Conservation (phyloP, 208 protist genomes). For the Leishmania guyanensis region DNA sequence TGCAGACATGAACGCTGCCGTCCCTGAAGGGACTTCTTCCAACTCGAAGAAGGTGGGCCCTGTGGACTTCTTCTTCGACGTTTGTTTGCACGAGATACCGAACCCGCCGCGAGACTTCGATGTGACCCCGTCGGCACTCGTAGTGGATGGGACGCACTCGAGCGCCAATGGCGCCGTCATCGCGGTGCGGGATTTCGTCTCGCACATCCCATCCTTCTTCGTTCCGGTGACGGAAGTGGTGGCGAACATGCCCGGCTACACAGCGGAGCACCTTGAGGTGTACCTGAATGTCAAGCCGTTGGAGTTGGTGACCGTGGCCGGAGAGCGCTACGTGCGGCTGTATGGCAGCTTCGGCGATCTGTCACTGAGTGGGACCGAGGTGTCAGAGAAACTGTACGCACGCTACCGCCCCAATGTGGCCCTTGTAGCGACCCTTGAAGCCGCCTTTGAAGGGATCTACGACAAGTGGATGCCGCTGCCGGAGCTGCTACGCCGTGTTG, state of each 20-base stretch:
- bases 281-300: slow-evolving; percentile 68
- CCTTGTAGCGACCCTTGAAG: slow-evolving; percentile 40
- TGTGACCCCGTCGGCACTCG: slow-evolving; percentile 56
- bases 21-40: not conserved
- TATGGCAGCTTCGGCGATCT: slow-evolving; percentile 77
- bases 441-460: slow-evolving; percentile 57
- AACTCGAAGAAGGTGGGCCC: not conserved
- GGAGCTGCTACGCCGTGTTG: slow-evolving; percentile 61
- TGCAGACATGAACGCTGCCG: not conserved
- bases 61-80: slow-evolving; percentile 89
- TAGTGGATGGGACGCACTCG: slow-evolving; percentile 21
- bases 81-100: slow-evolving; percentile 54
- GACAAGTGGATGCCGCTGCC: slow-evolving; percentile 84
- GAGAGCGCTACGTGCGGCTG: slow-evolving; percentile 67
- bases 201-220: slow-evolving; percentile 89
- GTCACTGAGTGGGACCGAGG: slow-evolving; percentile 57
- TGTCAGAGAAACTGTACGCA: slow-evolving; percentile 53
- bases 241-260: slow-evolving; percentile 84
- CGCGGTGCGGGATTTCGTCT: slow-evolving; percentile 69
- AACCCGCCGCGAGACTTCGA: slow-evolving; percentile 78
- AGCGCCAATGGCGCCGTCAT: slow-evolving; percentile 70
- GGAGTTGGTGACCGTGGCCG: slow-evolving; percentile 71
- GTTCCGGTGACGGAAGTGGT: slow-evolving; percentile 72
- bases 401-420: slow-evolving; percentile 50
- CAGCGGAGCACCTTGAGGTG: slow-evolving; percentile 73